Percentiles rank a stretch among this genome's conserved stretches.
Evolutionary conservation across 2,329 filamentous ascomycete genomes (phyloP).

Genomic region (Orbilia blumenaviensis): DNA sequence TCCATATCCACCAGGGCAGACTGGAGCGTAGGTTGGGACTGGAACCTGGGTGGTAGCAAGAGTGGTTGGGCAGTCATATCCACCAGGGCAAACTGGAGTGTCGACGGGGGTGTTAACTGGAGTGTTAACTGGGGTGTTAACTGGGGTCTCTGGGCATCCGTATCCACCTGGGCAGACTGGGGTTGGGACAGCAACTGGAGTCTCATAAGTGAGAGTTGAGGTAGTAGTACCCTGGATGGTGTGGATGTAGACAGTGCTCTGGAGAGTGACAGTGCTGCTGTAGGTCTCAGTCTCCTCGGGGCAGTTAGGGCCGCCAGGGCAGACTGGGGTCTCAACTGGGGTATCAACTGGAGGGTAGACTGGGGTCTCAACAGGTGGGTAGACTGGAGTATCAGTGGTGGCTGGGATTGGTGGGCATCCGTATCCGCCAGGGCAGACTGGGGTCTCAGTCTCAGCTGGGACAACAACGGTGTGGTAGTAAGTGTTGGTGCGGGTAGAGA

Average conservation of each 20-base stretch:
- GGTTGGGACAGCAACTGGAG: conserved; percentile 6
- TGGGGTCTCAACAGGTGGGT: conserved; percentile 16
- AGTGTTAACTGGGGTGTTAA: conserved; percentile 8
- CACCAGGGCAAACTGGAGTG: conserved; percentile 46
- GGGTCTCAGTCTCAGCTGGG: conserved; percentile 23
- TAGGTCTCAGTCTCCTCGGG: conserved; percentile 34
- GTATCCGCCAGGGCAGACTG: conserved; percentile 42
- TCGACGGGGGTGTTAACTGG: conserved; percentile 24
- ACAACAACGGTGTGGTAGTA: conserved; percentile 30
- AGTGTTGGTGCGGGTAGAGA: conserved; percentile 43
- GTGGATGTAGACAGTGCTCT: conserved; percentile 44
- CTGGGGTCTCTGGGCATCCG: conserved; percentile 13
- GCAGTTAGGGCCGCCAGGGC: conserved; percentile 22
- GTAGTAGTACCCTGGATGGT: conserved; percentile 28
- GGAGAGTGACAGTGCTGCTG: conserved; percentile 45
- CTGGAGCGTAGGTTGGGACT: conserved; percentile 42
- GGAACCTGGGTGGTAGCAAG: conserved; percentile 9
- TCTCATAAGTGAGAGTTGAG: conserved; percentile 41
- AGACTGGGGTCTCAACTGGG: conserved; percentile 21
- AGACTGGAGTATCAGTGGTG: conserved; percentile 23
- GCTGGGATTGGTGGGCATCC: conserved; percentile 34
- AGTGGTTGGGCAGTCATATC: conserved; percentile 41
- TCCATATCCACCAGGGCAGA: conserved; percentile 50
- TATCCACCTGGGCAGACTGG: conserved; percentile 48
- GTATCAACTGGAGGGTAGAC: conserved; percentile 15